Base-by-base conservation (phyloP, 495 filamentous ascomycete species). In the Hypoxylon trugodes region DNA sequence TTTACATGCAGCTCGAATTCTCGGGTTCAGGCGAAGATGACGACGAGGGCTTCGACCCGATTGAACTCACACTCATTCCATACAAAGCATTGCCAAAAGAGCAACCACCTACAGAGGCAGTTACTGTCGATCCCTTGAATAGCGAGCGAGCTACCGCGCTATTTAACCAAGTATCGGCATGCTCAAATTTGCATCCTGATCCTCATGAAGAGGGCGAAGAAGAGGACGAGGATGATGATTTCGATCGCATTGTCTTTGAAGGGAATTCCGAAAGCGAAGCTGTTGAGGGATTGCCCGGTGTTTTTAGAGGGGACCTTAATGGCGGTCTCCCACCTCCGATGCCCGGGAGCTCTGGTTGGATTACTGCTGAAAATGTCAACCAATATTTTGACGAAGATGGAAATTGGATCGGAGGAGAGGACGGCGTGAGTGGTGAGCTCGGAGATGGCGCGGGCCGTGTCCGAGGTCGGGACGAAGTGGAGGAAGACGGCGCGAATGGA, bases 351-450 rank as follows among this genome's bases (percentile, higher is more conserved):
- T 87, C 86, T 0, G 93, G 93, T 2, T 98, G 95, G 95, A 97
- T 98, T 62, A 98, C 95, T 13, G 89, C 92, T 10, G 95, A 97
- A 50, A 98, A 98, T 74, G 90, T 96, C 72, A 82, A 88, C 46
- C 86, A 97, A 68, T 96, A 74, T 48, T 85, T 85, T 61, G 81
- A 85, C 46, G 79, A 64, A 15, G 77, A 84, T 0, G 83, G 83
- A 3, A 84, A 84, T 33, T 85, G 80, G 80, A 83, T 83, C 63
- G 81, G 79, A 6, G 71, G 79, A 6, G 71, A 61, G 48, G 68
- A 62, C 2, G 73, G 69, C 1, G 74, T 68, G 9, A 73, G 60
- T 42, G 80, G 67, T 37, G 81, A 75, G 69, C 74, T 78, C 40
- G 81, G 72, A 53, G 78, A 76, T 30, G 80, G 76, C 13, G 81